Evolutionary conservation across 768 basidiomycete species (phyloP).

Genomic region (Naganishia antarctica): DNA sequence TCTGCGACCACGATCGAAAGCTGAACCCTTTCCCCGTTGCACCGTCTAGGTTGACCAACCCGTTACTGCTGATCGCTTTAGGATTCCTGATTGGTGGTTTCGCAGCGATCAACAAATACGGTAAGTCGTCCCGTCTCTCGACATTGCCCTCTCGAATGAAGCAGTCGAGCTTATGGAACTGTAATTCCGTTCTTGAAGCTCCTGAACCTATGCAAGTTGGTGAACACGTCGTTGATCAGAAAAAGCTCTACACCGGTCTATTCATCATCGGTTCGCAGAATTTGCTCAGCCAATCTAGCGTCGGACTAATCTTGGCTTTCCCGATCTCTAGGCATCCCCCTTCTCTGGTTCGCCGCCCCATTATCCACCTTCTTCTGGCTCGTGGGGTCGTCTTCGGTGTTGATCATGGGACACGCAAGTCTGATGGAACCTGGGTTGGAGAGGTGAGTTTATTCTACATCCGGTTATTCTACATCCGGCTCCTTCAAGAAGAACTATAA

Average conservation of each 20-base stretch:
- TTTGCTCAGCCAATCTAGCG: background rate
- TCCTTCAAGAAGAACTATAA: too few relatives aligned
- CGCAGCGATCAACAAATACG: slow-evolving; percentile 78
- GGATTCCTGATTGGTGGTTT: slow-evolving; percentile 89
- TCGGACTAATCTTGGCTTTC: background rate
- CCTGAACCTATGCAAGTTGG: slow-evolving; percentile 80
- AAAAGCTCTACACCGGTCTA: slow-evolving; percentile 76
- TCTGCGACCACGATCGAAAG: too few relatives aligned
- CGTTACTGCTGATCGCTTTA: slow-evolving; percentile 73
- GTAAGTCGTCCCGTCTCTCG: slow-evolving; percentile 53
- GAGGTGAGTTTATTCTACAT: slow-evolving; percentile 28
- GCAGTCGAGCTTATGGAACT: background rate
- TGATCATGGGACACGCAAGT: slow-evolving; percentile 80
- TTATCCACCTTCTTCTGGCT: slow-evolving; percentile 82
- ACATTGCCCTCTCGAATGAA: slow-evolving; percentile 9
- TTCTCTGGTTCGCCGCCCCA: slow-evolving; percentile 63
- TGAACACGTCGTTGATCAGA: slow-evolving; percentile 76
- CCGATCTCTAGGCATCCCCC: slow-evolving; percentile 61
- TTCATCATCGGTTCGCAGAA: slow-evolving; percentile 62
- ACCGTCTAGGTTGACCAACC: slow-evolving; percentile 75
- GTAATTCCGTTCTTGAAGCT: slow-evolving; percentile 52
- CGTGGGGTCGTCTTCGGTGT: slow-evolving; percentile 74
- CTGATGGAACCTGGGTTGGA: slow-evolving; percentile 92
- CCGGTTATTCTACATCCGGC: background rate
- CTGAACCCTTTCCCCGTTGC: background rate